These are phyloP conservation scores for Dimocarpus longan DNA, from an alignment of 345 rosid genomes.

Conservation along the genomic window DNA sequence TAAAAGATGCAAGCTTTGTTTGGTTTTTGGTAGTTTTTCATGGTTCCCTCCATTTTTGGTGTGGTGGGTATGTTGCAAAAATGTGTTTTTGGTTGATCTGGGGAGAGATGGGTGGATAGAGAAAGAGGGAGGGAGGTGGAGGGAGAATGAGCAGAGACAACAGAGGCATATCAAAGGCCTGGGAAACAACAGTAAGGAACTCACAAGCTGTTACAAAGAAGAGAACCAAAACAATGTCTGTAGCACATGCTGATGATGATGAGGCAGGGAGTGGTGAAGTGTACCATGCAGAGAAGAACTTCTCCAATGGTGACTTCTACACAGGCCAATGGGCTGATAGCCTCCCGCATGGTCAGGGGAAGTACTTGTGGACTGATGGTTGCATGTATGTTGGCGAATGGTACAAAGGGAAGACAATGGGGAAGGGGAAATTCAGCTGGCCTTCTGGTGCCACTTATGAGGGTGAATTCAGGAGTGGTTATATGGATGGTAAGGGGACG, in stretches of 20 bases:
- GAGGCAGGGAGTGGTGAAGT: conserved; percentile 47
- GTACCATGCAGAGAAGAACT: conserved; percentile 57
- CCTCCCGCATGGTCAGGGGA: conserved; percentile 83
- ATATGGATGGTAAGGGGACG: conserved; percentile 93
- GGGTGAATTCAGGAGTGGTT: conserved; percentile 89
- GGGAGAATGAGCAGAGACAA: conserved; percentile 45
- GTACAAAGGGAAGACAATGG: conserved; percentile 68
- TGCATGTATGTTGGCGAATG: conserved; percentile 96
- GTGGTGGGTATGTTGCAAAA: conserved; percentile 10
- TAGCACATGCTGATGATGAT: conserved; percentile 90
- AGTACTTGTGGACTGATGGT: conserved; percentile 90
- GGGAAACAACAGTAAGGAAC: conserved; percentile 39
- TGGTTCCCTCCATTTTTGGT: conserved; percentile 14
- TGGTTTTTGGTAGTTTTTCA: not conserved
- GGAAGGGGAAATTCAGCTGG: conserved; percentile 90
- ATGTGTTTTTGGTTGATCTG: conserved; percentile 20
- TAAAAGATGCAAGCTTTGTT: not conserved
- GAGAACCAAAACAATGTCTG: conserved; percentile 62
- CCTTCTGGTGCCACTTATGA: conserved; percentile 94
- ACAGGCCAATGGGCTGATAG: conserved; percentile 73
- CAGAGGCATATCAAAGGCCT: conserved; percentile 40
- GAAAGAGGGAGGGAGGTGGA: conserved; percentile 24
- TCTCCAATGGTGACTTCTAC: conserved; percentile 79
- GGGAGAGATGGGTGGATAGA: conserved; percentile 23
- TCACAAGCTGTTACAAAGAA: conserved; percentile 47